A percentile compares a stretch with the other conserved stretches of the same genome.
Conservation (phyloP, 2,329 filamentous ascomycete species). For the Pestalotiopsis sp. region DNA sequence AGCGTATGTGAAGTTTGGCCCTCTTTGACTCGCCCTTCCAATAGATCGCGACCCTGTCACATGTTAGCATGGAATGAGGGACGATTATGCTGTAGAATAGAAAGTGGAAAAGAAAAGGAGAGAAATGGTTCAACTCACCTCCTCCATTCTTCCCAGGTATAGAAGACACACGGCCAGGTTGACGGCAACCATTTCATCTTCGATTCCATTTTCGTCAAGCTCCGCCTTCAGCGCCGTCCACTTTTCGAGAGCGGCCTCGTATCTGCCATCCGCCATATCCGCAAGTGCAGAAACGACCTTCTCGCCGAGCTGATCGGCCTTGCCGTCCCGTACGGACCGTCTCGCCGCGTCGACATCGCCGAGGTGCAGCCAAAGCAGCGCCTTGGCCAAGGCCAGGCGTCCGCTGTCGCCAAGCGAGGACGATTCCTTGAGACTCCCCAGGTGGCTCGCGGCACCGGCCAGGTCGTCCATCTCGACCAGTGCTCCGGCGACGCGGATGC, state of each 20-base stretch:
- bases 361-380: slow-evolving; percentile 76
- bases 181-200: slow-evolving; percentile 73
- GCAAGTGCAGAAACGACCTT: slow-evolving; percentile 68
- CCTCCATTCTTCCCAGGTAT: slow-evolving; percentile 76
- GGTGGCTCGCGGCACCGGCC: slow-evolving; percentile 74
- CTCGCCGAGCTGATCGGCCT: slow-evolving; percentile 42
- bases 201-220: slow-evolving; percentile 40
- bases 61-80: slow-evolving; percentile 25
- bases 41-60: slow-evolving; percentile 61
- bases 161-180: slow-evolving; percentile 85
- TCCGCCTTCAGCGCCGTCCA: slow-evolving; percentile 60
- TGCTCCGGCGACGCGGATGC: slow-evolving; percentile 66
- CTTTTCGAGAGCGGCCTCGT: slow-evolving; percentile 60
- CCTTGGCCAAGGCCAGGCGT: slow-evolving; percentile 51
- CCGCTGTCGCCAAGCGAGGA: slow-evolving; percentile 31
- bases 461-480: slow-evolving; percentile 88
- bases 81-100: background rate
- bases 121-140: slow-evolving; percentile 48
- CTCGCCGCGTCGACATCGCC: slow-evolving; percentile 75
- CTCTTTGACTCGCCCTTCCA: slow-evolving; percentile 67
- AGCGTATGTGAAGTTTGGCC: slow-evolving; percentile 75
- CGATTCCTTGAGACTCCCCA: slow-evolving; percentile 58
- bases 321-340: slow-evolving; percentile 46
- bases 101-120: background rate
- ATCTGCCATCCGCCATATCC: slow-evolving; percentile 78